Evolutionary conservation across 371 early-diverging fungal species (phyloP), one percentile per base, ranked within the genome.

Genomic region (Mucor sp.): DNA sequence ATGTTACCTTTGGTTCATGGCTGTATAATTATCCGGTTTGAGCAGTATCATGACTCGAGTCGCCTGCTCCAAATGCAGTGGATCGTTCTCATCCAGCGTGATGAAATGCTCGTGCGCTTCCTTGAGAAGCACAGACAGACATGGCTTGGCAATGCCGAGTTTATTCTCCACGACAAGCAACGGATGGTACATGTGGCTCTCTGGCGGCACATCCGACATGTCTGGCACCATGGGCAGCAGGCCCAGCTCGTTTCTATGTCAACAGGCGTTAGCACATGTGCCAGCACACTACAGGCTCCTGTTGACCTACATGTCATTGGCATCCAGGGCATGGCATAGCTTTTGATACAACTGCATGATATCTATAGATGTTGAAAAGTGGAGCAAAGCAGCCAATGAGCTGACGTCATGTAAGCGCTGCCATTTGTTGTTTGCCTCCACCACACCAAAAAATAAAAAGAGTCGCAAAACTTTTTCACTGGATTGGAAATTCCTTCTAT

Each of bases 21-120:
- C 88, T 30, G 78, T 83, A 62, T 82, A 85, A 15, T 85, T 79
- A 21, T 87, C 88, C 33, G 88, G 88, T 57, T 84, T 85, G 28
- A 87, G 56, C 9, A 84, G 58, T 60, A 84, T 69, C 79, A 87
- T 72, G 7, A 76, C 58, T 44, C 74, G 50, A 3, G 75, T 78
- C 27, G 74, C 74, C 30, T 74, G 66, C 33, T 78, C 70, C 14
- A 75, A 15, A n/a, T 43, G 14, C 28, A 6, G n/a, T 8, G 28
- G 25, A n/a, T 39, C 47, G 14, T 56, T 39, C 0, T 59, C 25
- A 15, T 56, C 39, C 2, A 71, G 21, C 7, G 43, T 19, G 7
- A 63, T 55, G 58, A 67, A 81, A 6, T 48, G 43, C 14, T 60
- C 33, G 43, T 78, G 74, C 0, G 80, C 65, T 60, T 80, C 69